Conservation (phyloP, 1,139 yeast genomes). For the Taphrina wiesneri region DNA sequence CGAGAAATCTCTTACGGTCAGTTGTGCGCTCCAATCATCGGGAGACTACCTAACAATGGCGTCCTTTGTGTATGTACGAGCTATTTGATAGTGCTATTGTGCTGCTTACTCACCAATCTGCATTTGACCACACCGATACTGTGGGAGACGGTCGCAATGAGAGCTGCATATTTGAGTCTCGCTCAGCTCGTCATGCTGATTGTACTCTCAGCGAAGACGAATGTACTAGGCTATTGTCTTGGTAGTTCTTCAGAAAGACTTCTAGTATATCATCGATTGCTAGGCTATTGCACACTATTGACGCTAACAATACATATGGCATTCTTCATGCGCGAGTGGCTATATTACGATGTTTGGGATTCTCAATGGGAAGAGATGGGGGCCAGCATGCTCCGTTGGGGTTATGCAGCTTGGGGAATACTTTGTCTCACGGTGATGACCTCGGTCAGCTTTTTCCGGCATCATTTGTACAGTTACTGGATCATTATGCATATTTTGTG, state of each 20-base stretch:
- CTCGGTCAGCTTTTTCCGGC: constrained; percentile 37
- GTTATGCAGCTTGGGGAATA: constrained; percentile 40
- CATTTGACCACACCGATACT: constrained; percentile 1
- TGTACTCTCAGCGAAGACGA: constrained; percentile 38
- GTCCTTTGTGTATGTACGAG: background rate
- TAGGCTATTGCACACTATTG: constrained; percentile 40
- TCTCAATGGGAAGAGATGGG: constrained; percentile 36
- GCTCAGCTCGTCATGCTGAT: constrained; percentile 41
- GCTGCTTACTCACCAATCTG: constrained; percentile 2
- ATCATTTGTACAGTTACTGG: constrained; percentile 38
- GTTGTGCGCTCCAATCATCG: background rate
- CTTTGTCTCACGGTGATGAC: constrained; percentile 39
- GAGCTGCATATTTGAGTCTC: constrained; percentile 41
- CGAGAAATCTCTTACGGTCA: constrained; percentile 22
- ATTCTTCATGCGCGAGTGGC: constrained; percentile 39
- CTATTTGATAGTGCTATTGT: constrained; percentile 1
- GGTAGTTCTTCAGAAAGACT: constrained; percentile 38
- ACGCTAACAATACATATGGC: constrained; percentile 41
- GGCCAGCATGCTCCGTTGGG: constrained; percentile 36
- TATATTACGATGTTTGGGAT: constrained; percentile 34
- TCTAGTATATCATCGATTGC: constrained; percentile 40
- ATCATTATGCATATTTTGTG: constrained; percentile 39
- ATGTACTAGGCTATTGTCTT: constrained; percentile 37
- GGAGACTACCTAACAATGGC: constrained; percentile 11
- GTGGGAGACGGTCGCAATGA: constrained; percentile 31